Evolutionary conservation across 371 early-diverging fungal genomes (phyloP).

Genomic region (Mortierella sp.): DNA sequence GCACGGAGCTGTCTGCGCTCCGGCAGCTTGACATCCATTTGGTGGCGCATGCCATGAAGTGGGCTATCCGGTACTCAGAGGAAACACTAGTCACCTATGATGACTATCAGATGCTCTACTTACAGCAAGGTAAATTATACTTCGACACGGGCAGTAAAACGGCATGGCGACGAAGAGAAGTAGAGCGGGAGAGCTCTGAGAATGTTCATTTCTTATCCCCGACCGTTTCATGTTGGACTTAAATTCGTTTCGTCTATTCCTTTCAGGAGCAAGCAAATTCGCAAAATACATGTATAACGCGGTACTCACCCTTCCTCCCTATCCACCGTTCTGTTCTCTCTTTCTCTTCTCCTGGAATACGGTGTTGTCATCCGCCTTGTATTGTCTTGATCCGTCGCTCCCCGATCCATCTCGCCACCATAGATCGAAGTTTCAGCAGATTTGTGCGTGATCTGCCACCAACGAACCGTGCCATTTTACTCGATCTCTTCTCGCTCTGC

Average conservation of each 20-base stretch:
- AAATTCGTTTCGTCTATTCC: background rate
- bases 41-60: conserved; percentile 52
- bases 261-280: background rate
- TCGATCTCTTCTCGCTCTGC: conserved; percentile 51
- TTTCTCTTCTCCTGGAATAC: background rate
- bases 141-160: no score
- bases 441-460: conserved; percentile 40
- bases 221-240: conserved; percentile 1
- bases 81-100: conserved; percentile 47
- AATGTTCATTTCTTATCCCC: no score
- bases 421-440: conserved; percentile 43
- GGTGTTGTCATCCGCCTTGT: background rate
- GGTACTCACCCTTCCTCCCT: background rate
- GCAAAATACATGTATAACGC: no score
- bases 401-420: background rate
- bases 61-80: conserved; percentile 50
- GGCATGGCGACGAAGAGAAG: no score
- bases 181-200: background rate
- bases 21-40: conserved; percentile 46
- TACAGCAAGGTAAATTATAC: conserved; percentile 40
- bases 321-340: background rate
- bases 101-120: conserved; percentile 46
- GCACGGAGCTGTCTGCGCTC: conserved; percentile 38
- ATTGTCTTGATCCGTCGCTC: background rate
- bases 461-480: conserved; percentile 45